These are phyloP conservation scores for Beverwykella pulmonaria DNA, from an alignment of 495 filamentous ascomycete genomes.

Conservation along the genomic window DNA sequence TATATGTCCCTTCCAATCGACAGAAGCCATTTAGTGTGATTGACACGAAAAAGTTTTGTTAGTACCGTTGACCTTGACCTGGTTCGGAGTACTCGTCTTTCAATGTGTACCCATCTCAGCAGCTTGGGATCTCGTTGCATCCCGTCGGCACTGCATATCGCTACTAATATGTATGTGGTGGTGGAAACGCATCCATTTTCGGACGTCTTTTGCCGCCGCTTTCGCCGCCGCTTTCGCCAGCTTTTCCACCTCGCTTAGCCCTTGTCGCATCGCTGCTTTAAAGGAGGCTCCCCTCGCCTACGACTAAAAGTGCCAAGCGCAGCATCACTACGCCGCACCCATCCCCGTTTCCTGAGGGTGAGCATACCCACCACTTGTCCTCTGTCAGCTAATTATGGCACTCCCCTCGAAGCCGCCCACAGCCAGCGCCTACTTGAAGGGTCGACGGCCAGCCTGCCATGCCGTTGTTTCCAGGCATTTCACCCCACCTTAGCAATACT, in stretches of 20 bases:
- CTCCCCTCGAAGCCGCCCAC: neutral
- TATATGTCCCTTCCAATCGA: too few species aligned
- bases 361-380: neutral
- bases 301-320: too few species aligned
- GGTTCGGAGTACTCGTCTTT: conserved; percentile 1
- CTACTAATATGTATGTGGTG: neutral
- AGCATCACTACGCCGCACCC: neutral
- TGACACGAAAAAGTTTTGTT: too few species aligned
- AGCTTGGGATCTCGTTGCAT: conserved; percentile 10
- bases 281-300: neutral
- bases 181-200: conserved; percentile 4
- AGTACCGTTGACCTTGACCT: neutral
- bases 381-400: neutral
- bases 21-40: too few species aligned
- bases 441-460: neutral
- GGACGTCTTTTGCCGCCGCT: conserved; percentile 5
- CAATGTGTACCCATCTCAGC: conserved; percentile 14
- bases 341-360: neutral
- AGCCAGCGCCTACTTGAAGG: neutral
- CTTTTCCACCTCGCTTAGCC: conserved; percentile 2
- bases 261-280: neutral
- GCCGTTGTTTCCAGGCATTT: neutral
- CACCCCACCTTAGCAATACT: neutral
- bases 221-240: neutral
- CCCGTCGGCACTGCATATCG: too few species aligned